Percentiles rank a stretch among this genome's conserved stretches.
Conservation (phyloP, 2,329 filamentous ascomycete species). For the Trichoderma sp. region DNA sequence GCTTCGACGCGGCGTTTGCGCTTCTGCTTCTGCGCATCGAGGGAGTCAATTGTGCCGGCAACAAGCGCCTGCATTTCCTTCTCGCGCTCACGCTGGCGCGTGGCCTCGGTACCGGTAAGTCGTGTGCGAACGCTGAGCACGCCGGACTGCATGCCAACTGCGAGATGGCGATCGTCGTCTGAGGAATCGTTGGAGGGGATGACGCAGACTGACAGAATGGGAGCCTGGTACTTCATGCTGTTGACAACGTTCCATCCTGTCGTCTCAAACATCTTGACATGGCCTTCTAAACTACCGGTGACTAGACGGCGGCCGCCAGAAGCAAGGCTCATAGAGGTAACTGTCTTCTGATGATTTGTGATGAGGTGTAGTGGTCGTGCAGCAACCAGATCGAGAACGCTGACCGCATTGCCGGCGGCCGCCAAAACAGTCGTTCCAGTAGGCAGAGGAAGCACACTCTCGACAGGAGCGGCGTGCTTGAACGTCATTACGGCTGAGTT, state of each 20-base stretch:
- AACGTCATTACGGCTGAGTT: conserved; percentile 81
- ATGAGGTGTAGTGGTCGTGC: conserved; percentile 86
- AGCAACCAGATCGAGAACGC: conserved; percentile 89
- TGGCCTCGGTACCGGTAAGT: conserved; percentile 80
- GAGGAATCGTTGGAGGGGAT: conserved; percentile 51
- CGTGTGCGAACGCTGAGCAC: conserved; percentile 88
- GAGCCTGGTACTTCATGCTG: conserved; percentile 89
- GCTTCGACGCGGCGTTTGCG: conserved; percentile 62
- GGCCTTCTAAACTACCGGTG: conserved; percentile 88
- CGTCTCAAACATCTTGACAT: conserved; percentile 96
- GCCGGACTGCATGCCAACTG: conserved; percentile 92
- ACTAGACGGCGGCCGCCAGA: conserved; percentile 81
- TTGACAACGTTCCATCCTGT: conserved; percentile 95
- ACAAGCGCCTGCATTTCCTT: conserved; percentile 85
- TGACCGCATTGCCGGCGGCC: conserved; percentile 82
- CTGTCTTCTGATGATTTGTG: conserved; percentile 96
- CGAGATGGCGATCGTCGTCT: conserved; percentile 82
- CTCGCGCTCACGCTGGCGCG: conserved; percentile 73
- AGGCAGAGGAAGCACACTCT: conserved; percentile 84
- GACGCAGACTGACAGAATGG: conserved; percentile 82
- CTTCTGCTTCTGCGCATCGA: conserved; percentile 73
- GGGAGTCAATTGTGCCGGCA: conserved; percentile 75
- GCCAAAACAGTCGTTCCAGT: conserved; percentile 86
- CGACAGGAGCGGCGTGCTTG: conserved; percentile 88
- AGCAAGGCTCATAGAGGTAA: conserved; percentile 82